These are phyloP conservation scores for Mortierella sp. DNA, from an alignment of 371 early-diverging fungal genomes.

Conservation along the genomic window DNA sequence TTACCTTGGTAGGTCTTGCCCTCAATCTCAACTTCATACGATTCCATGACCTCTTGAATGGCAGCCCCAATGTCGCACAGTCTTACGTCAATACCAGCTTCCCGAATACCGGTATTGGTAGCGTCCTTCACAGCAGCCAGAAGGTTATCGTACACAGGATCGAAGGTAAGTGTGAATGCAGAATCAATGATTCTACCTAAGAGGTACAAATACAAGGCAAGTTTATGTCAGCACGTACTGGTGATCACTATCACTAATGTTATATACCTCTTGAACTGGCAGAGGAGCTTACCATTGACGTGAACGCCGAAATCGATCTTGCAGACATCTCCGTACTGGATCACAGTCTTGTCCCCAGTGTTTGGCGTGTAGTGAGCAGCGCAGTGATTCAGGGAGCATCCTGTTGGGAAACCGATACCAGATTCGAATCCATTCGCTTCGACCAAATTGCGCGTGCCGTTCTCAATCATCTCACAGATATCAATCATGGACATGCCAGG, in stretches of 20 bases:
- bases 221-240: neutral
- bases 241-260: neutral
- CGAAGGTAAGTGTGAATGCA: constrained; percentile 98
- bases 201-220: neutral
- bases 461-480: constrained; percentile 95
- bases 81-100: constrained; percentile 97
- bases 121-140: constrained; percentile 96
- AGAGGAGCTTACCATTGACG: constrained; percentile 79
- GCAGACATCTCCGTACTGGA: constrained; percentile 95
- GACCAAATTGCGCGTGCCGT: constrained; percentile 92
- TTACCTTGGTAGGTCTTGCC: constrained; percentile 92
- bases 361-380: constrained; percentile 99
- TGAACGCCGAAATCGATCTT: constrained; percentile 99
- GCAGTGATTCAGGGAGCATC: constrained; percentile 95
- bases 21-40: constrained; percentile 97
- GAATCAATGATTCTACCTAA: constrained; percentile 95
- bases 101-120: constrained; percentile 96
- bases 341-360: constrained; percentile 94
- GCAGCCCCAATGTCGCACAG: constrained; percentile 98
- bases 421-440: constrained; percentile 93
- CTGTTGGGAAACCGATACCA: constrained; percentile 99
- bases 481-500: constrained; percentile 98
- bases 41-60: constrained; percentile 98
- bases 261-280: neutral
- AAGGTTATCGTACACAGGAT: constrained; percentile 92